Conservation (phyloP, 1,139 yeast genomes). For the Hanseniaspora gamundiae region DNA sequence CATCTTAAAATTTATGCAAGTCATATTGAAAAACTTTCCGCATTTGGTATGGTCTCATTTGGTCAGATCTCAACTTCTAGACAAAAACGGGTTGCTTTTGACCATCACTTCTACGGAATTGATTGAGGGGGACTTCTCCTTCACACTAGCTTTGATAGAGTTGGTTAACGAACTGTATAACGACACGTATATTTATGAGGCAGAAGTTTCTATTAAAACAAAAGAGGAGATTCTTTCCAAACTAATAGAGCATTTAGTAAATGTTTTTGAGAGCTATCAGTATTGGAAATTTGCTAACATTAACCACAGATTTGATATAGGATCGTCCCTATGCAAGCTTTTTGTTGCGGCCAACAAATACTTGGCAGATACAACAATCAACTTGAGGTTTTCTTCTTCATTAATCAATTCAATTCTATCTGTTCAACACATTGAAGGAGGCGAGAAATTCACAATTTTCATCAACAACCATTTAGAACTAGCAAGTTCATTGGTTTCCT, state of each 20-base stretch:
- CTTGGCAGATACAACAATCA: not conserved
- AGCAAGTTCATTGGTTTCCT: not conserved
- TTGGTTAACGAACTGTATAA: constrained; percentile 43
- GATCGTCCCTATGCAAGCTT: constrained; percentile 41
- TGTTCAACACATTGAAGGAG: not conserved
- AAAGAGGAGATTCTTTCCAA: constrained; percentile 46
- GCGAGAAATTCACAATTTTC: not conserved
- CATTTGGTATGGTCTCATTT: constrained; percentile 72
- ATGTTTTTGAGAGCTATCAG: constrained; percentile 61
- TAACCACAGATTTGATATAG: constrained; percentile 51
- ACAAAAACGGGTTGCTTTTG: constrained; percentile 53
- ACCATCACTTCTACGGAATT: constrained; percentile 56
- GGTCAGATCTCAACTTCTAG: constrained; percentile 52
- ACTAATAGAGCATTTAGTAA: constrained; percentile 44
- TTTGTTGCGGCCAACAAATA: not conserved
- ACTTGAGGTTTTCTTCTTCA: not conserved
- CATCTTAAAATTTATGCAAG: constrained; percentile 40
- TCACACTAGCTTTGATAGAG: constrained; percentile 48
- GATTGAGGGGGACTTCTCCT: constrained; percentile 51
- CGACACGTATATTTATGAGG: constrained; percentile 36
- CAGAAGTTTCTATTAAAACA: constrained; percentile 32
- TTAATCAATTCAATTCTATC: not conserved
- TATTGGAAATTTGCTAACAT: constrained; percentile 54
- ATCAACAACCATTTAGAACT: not conserved
- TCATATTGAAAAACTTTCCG: constrained; percentile 39